Percentiles rank a stretch among this genome's conserved stretches.
phyloP scores from a whole-genome alignment of 2,329 filamentous ascomycete species.

The Lachnellula occidentalis region DNA sequence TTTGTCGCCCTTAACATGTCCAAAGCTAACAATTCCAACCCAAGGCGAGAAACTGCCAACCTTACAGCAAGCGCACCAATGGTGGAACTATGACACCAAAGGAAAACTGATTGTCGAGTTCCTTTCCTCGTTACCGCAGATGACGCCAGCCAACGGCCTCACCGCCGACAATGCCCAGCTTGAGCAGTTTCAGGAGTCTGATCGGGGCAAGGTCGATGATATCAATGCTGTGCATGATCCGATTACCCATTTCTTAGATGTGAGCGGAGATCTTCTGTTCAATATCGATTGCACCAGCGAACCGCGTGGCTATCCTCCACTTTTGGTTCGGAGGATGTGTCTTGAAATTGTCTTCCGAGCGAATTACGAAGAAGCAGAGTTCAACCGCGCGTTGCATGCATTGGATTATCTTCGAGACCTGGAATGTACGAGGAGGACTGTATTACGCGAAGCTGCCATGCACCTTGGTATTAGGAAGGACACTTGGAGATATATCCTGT shows the following conservation, averaged over 20 bases:
- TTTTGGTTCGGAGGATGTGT: constrained; percentile 16
- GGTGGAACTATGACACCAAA: constrained; percentile 23
- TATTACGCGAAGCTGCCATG: constrained; percentile 18
- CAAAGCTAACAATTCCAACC: not conserved
- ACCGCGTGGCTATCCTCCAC: constrained; percentile 11
- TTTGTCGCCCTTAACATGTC: not conserved
- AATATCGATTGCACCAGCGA: constrained; percentile 9
- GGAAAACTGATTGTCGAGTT: constrained; percentile 20
- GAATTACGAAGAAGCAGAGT: constrained; percentile 19
- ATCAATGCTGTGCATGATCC: constrained; percentile 2
- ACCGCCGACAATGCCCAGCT: not conserved
- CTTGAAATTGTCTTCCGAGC: constrained; percentile 15
- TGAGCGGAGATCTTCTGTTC: constrained; percentile 14
- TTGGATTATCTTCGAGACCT: constrained; percentile 27
- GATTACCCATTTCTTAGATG: constrained; percentile 15
- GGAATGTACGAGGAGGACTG: constrained; percentile 18
- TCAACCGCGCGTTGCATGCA: constrained; percentile 18
- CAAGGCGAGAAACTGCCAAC: constrained; percentile 21
- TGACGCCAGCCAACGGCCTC: constrained; percentile 3
- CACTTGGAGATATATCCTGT: constrained; percentile 21
- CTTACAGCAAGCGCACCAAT: constrained; percentile 20
- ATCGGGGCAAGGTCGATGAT: not conserved
- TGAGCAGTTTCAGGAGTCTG: not conserved
- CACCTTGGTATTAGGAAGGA: constrained; percentile 17
- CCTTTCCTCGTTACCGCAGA: constrained; percentile 15